phyloP scores from a whole-genome alignment of 345 rosid species.

The Eucalyptus pauciflora region DNA sequence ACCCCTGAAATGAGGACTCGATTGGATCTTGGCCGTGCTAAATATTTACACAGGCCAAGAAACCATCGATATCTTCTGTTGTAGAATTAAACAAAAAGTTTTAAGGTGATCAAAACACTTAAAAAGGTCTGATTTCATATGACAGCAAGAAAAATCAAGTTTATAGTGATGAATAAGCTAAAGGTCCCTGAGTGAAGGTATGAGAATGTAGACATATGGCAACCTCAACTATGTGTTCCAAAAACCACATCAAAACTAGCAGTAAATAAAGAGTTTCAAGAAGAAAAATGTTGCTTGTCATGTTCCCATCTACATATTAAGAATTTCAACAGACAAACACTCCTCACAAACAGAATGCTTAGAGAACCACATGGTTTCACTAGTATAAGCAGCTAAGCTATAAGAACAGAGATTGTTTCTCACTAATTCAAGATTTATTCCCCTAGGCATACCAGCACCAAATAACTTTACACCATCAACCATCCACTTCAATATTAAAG shows the following conservation, averaged over 20 bases:
- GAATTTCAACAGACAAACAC: not conserved
- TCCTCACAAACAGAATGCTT: not conserved
- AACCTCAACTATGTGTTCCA: not conserved
- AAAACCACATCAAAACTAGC: not conserved
- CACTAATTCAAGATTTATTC: not conserved
- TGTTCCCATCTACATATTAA: not conserved
- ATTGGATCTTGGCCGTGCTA: not conserved
- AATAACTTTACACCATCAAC: not conserved
- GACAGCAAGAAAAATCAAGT: not conserved
- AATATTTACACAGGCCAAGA: not conserved
- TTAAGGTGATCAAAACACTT: not conserved
- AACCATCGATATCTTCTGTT: not conserved
- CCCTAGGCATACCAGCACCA: not conserved
- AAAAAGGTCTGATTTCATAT: not conserved
- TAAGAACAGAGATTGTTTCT: not conserved
- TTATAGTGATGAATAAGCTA: not conserved
- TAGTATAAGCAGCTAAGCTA: not conserved
- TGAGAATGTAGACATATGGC: not conserved
- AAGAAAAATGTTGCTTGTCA: not conserved
- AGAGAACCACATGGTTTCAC: not conserved
- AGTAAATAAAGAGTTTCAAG: not conserved
- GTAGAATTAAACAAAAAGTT: not conserved
- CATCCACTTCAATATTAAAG: not conserved
- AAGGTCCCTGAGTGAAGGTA: not conserved
- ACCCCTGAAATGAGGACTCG: not conserved